Base-by-base conservation (phyloP, 1,139 yeast species). In the Pichia terricola region DNA sequence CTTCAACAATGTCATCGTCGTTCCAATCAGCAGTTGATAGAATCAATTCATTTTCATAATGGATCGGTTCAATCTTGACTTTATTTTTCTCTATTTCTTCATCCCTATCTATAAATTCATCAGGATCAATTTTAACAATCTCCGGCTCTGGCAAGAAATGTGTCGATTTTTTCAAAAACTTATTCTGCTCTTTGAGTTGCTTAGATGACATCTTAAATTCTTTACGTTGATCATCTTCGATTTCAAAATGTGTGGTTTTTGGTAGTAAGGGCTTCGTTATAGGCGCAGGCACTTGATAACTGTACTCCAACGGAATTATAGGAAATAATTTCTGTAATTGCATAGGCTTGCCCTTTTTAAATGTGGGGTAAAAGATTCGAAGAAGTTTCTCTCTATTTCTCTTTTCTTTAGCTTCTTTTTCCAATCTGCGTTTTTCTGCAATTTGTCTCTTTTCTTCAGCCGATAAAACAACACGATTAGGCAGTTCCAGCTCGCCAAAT, bases 1-100 rank as follows among this genome's bases (percentile, higher is more conserved):
- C 71, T 43, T 79, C 76, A 26, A 83, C 67, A 22, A 83, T 77
- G 5, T 68, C 68, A 31, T 77, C 80, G 54, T 81, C 85, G 56
- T 86, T 81, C 96, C 96, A 88, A 53, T 84, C 91, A 22, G 86
- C 81, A 0, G 91, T 75, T 0, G 94, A 84, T 37, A 87, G 66
- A 4, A 83, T 67, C 43, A 85, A 63, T 49, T 82, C 86, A 44
- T 77, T 77, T 31, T 76, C 71, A 50, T 64, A 75, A 2, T 63
- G 66, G 2, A 63, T 53, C 41, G 73, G 68, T 43, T 63, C 63
- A 44, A 73, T 71, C 48, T 65, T 63, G 6, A 44, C 45, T 25
- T 44, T 49, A 22, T 43, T 43, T 11, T 26, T 33, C 28, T 48
- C 43, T 31, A 59, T 58, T 7, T 34, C 34, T 35, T 25, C 16